Percentiles rank a stretch among this genome's conserved stretches.
Evolutionary conservation across 768 basidiomycete species (phyloP).

Genomic region (Saitozyma sp.): DNA sequence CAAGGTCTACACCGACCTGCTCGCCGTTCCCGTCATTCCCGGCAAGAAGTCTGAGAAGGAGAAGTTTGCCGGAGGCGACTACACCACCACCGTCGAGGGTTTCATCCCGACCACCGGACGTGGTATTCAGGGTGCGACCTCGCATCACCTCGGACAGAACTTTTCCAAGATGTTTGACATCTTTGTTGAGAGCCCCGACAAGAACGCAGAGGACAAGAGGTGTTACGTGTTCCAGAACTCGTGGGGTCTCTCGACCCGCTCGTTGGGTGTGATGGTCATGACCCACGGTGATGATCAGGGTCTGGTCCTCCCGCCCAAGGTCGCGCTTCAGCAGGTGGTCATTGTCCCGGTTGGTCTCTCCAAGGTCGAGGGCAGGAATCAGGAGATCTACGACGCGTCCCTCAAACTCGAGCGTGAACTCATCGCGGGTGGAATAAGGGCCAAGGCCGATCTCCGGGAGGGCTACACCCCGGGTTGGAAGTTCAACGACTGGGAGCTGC

Average conservation of each 20-base stretch:
- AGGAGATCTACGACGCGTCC: slow-evolving; percentile 71
- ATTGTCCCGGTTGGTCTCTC: slow-evolving; percentile 93
- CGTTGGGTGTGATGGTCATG: slow-evolving; percentile 99
- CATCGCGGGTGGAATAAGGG: slow-evolving; percentile 71
- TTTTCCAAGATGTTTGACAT: slow-evolving; percentile 99
- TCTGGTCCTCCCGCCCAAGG: slow-evolving; percentile 92
- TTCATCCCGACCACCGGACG: slow-evolving; percentile 96
- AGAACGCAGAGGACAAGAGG: slow-evolving; percentile 55
- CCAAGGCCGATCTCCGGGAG: slow-evolving; percentile 87
- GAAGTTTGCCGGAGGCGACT: slow-evolving; percentile 96
- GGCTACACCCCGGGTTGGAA: slow-evolving; percentile 98
- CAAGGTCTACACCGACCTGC: slow-evolving; percentile 90
- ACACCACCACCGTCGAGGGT: slow-evolving; percentile 97
- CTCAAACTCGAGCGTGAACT: slow-evolving; percentile 73
- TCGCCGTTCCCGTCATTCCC: slow-evolving; percentile 95
- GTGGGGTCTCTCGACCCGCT: slow-evolving; percentile 94
- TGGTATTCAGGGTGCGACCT: slow-evolving; percentile 96
- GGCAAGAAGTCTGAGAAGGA: slow-evolving; percentile 99
- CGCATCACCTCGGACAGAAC: slow-evolving; percentile 97
- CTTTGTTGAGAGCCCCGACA: slow-evolving; percentile 85
- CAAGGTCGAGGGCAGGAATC: slow-evolving; percentile 56
- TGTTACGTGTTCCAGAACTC: slow-evolving; percentile 95
- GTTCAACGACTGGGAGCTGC: slow-evolving; percentile 99
- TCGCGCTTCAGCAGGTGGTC: slow-evolving; percentile 87
- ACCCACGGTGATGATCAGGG: slow-evolving; percentile 97